Evolutionary conservation across 768 basidiomycete genomes (phyloP), one percentile per base, ranked within the genome.

Genomic region (Suillus plorans): DNA sequence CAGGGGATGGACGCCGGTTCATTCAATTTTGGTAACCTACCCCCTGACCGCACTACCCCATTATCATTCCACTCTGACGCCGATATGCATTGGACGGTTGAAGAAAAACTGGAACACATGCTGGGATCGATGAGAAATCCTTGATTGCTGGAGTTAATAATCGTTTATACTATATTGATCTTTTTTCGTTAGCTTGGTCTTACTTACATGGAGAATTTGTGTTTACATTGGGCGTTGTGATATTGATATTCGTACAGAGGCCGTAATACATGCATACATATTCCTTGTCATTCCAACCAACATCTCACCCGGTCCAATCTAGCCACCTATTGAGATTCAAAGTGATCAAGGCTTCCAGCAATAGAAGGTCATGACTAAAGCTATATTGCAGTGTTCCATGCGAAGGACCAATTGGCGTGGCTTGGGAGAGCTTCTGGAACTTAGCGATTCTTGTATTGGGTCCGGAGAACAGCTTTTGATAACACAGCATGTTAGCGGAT

Each of bases 1-100:
- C 88, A 88, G 73, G 89, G 88, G 39, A 86, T 87, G 80, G 93
- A 95, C 68, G 82, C 91, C 49, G 93, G 91, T 55, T 89, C 92
- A 44, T 93, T 94, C 81, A 94, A 94, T 72, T 86, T 94, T 72
- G 84, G 87, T 14, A 76, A 80, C 68, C 68, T 73, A 61, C 64
- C 68, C 42, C 72, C 79, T 76, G 79, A 80, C 60, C 88, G 87
- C 68, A 89, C 91, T 22, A 76, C 83, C 20, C 80, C 89, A 34
- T 87, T 86, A 47, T 90, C 90, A 22, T 60, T 80, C 47, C 80
- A 88, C 66, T 87, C 91, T 37, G 86, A 85, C 50, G 77, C 83
- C 66, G 87, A 89, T 61, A 77, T 81, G 63, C 81, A 86, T 66
- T 89, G 88, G 86, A 88, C 88, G 25, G 84, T 91, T 9, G 91